Evolutionary conservation across 768 basidiomycete genomes (phyloP), one percentile per base, ranked within the genome.

Genomic region (Leucocoprinus leucothites): DNA sequence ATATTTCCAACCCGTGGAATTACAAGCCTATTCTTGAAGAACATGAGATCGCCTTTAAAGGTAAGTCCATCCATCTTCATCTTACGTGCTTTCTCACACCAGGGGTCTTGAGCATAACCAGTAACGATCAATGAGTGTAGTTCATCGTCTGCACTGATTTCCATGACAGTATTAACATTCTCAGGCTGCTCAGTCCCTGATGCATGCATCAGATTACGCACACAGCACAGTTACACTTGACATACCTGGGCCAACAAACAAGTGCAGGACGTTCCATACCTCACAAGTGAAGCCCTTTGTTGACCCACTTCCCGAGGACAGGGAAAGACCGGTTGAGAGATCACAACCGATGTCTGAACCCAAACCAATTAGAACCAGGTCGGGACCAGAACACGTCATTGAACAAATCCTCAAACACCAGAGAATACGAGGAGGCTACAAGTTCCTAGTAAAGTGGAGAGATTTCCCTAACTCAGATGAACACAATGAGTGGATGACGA

Each of bases 1-100:
- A 61, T 56, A 58, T 68, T 60, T 48, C 63, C 61, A 11, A 48
- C 41, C 0, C 46, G 4, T 0, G 66, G 70, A 4, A 73, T 62
- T 1, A 71, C 55, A 0, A 67, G 45, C 0, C 61, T 50, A 9
- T 57, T 41, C 0, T 61, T 64, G 8, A 70, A 56, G 35, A 55
- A 74, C 47, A 59, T 56, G 0, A 74, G 56, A 0, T 60, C 64
- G 26, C 64, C 43, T 16, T 61, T 0, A 24, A n/a, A 0, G 43
- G 35, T 16, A 48, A 22, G 22, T 3, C 38, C 38, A 28, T 43
- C 47, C 24, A 49, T 43, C 8, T 52, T 21, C 7, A 35, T 53
- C 0, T 7, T 1, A 3, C 28, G 2, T 9, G 40, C 34, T 16
- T 57, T 45, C 19, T 46, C 1, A 25, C 57, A 57, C 50, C 38